Evolutionary conservation across 1,139 yeast genomes (phyloP).

Genomic region (Blastobotrys buckinghamii): DNA sequence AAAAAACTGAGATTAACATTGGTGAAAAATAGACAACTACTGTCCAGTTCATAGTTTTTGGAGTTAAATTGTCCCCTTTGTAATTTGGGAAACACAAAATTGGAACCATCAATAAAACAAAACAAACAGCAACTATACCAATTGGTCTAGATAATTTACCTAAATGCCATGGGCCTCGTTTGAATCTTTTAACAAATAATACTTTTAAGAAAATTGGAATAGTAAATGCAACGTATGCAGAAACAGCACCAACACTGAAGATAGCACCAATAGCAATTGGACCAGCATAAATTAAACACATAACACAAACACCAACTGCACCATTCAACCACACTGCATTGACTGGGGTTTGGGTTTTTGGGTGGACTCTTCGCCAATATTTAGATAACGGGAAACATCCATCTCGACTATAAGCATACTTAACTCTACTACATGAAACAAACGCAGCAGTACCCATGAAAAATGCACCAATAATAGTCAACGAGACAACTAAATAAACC

Average conservation of each 20-base stretch:
- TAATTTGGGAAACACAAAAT: constrained; percentile 1
- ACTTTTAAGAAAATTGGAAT: neutral
- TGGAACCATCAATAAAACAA: neutral
- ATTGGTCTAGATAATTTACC: neutral
- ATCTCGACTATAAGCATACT: constrained; percentile 2
- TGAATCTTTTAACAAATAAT: neutral
- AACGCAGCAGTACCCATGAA: neutral
- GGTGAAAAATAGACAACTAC: neutral
- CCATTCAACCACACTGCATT: neutral
- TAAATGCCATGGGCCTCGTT: neutral
- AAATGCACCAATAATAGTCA: neutral
- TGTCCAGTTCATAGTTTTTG: constrained; percentile 1
- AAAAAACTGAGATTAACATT: neutral
- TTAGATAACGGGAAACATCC: constrained; percentile 1
- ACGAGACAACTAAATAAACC: neutral
- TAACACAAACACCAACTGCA: neutral
- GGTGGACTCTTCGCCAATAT: neutral
- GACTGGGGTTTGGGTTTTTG: neutral
- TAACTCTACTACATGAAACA: constrained; percentile 1
- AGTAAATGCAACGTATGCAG: neutral
- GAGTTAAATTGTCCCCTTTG: neutral
- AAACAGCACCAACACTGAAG: neutral
- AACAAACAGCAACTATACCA: neutral
- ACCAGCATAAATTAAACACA: neutral
- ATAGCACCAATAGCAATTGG: neutral